Conservation (phyloP, 2,329 filamentous ascomycete genomes). For the Exophiala lecanii-corni region DNA sequence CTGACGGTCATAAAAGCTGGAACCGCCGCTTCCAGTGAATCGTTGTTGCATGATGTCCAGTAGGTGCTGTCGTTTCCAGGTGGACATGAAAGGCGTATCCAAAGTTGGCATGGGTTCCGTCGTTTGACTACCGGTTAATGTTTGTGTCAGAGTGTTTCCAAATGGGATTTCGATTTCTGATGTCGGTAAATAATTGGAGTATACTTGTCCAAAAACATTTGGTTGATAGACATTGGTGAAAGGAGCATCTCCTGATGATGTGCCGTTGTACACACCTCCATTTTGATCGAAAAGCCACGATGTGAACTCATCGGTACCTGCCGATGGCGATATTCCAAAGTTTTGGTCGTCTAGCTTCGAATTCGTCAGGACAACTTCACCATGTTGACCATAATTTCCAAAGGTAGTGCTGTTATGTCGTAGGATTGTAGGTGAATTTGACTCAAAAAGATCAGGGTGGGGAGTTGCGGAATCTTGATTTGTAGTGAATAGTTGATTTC, state of each 20-base stretch:
- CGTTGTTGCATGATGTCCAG: slow-evolving; percentile 2
- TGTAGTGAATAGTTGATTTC: neutral
- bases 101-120: neutral
- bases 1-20: neutral
- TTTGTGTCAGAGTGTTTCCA: neutral
- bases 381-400: neutral
- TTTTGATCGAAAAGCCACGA: slow-evolving; percentile 5
- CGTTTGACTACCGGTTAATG: neutral
- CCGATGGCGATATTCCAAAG: slow-evolving; percentile 4
- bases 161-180: slow-evolving; percentile 1
- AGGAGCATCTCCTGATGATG: neutral
- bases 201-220: slow-evolving; percentile 31
- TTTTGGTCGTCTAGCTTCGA: neutral
- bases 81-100: neutral
- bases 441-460: neutral
- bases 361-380: neutral
- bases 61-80: slow-evolving; percentile 1
- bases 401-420: slow-evolving; percentile 19
- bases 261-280: neutral
- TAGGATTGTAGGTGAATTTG: neutral
- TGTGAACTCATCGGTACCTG: slow-evolving; percentile 5
- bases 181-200: slow-evolving; percentile 2
- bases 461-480: neutral
- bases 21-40: slow-evolving; percentile 1
- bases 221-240: slow-evolving; percentile 5